Base-by-base conservation (phyloP, 805 yeast genomes). In the Starmerella floricola region DNA sequence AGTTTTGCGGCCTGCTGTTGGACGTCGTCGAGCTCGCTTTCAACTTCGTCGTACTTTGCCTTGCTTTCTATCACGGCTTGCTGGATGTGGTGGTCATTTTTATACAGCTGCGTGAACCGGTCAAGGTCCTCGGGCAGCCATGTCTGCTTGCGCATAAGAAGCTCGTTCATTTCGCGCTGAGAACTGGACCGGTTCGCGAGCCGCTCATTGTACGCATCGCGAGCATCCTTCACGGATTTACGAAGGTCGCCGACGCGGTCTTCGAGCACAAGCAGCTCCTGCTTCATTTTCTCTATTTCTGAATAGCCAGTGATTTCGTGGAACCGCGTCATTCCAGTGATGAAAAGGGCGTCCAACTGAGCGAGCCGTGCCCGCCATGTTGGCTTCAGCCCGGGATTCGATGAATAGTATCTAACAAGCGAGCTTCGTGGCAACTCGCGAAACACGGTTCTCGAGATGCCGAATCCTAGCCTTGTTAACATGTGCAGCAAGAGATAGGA, bases 241-340 rank as follows among this genome's bases (percentile, higher is more conserved):
- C 83, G 73, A 3, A 75, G 62, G 1, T 56, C 58, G 38, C 64
- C 64, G 31, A 84, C 58, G 26, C 69, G 65, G 12, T 48, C 46
- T 52, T 88, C 96, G 23, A 55, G 55, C 2, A 53, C 50, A 8
- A 71, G 74, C 24, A 91, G 84, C 1, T 72, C 62, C 23, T 65
- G 58, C 59, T 85, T 79, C 52, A 88, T 62, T 44, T 69, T 66
- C 55, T 83, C 94, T 43, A 91, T 83, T 16, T 78, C 68, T 0
- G 85, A 71, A 59, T 91, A 91, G 0, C 98, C 98, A 0, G 98
- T 88, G 10, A 86, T 78, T 52, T 86, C 95, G 55, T 91, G 91
- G 27, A 88, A 67, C 2, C 87, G 73, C 46, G 74, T 68, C 10
- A 66, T 64, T 1, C 65, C 61, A 2, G 54, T 52, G 41, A 65